phyloP scores from a whole-genome alignment of 306 rosid species.

The Glycine latifolia region DNA sequence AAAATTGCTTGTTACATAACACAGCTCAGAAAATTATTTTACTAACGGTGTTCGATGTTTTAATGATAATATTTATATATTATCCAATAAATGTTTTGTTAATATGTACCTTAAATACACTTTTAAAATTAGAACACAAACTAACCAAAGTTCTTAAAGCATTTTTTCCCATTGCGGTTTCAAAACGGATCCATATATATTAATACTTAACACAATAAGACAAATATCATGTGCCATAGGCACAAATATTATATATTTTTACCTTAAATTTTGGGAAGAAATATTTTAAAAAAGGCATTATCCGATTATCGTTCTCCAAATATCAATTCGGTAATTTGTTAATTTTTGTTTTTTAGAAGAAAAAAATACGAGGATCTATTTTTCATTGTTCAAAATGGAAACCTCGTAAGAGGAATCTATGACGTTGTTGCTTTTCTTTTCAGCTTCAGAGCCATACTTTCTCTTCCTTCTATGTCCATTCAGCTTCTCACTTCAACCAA shows the following conservation, averaged over 20 bases:
- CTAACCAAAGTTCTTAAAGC: background rate
- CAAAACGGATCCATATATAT: background rate
- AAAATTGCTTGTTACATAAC: background rate
- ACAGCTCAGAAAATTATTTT: background rate
- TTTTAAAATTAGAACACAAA: background rate
- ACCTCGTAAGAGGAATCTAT: constrained; percentile 60
- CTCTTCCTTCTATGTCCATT: constrained; percentile 47
- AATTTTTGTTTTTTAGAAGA: background rate
- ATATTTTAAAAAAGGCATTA: background rate
- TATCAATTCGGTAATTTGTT: background rate
- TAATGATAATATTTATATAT: too few species aligned
- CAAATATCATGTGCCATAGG: background rate
- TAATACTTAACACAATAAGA: background rate
- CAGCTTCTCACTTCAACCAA: constrained; percentile 32
- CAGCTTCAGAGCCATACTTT: constrained; percentile 26
- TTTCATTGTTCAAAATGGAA: background rate
- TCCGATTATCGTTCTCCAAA: background rate
- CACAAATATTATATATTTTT: background rate
- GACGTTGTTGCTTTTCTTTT: constrained; percentile 48
- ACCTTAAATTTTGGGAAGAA: background rate
- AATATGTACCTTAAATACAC: background rate
- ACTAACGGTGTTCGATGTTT: too few species aligned
- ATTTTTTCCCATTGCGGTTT: background rate
- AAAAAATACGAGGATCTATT: background rate
- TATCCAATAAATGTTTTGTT: background rate